These are phyloP conservation scores for Millerago galiae DNA, from an alignment of 805 yeast species.

Conservation along the genomic window DNA sequence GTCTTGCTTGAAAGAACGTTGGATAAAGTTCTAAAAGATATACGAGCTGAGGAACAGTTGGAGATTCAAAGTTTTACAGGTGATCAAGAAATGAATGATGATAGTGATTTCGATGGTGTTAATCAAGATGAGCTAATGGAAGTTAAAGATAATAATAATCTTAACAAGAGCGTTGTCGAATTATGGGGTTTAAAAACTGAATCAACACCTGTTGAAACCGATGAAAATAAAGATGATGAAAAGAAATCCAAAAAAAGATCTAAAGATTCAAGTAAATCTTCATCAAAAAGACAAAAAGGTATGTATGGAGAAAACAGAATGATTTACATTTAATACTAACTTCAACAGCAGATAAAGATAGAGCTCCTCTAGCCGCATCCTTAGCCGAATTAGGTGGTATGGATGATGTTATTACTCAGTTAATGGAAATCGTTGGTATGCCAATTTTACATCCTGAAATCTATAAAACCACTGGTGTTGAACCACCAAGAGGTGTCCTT, in stretches of 20 bases:
- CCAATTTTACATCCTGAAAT: conserved; percentile 94
- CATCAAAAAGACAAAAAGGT: conserved; percentile 35
- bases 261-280: conserved; percentile 31
- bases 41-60: conserved; percentile 54
- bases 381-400: conserved; percentile 84
- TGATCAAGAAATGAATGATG: conserved; percentile 26
- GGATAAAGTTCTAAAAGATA: conserved; percentile 47
- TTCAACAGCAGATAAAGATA: conserved; percentile 39
- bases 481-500: conserved; percentile 89
- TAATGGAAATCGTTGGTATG: conserved; percentile 85
- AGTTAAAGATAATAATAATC: conserved; percentile 55
- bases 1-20: conserved; percentile 56
- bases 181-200: conserved; percentile 49
- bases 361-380: conserved; percentile 63
- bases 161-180: conserved; percentile 72
- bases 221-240: conserved; percentile 18
- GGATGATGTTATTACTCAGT: conserved; percentile 74
- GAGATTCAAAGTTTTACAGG: conserved; percentile 30
- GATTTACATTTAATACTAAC: too few species aligned
- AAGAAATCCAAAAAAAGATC: conserved; percentile 44
- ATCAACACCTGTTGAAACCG: conserved; percentile 10
- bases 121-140: conserved; percentile 51
- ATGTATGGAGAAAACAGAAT: conserved; percentile 7
- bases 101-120: conserved; percentile 31
- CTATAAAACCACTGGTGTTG: conserved; percentile 79